These are phyloP conservation scores for Scenedesmus sp. DNA, from an alignment of 163 green algal genomes.

Conservation along the genomic window DNA sequence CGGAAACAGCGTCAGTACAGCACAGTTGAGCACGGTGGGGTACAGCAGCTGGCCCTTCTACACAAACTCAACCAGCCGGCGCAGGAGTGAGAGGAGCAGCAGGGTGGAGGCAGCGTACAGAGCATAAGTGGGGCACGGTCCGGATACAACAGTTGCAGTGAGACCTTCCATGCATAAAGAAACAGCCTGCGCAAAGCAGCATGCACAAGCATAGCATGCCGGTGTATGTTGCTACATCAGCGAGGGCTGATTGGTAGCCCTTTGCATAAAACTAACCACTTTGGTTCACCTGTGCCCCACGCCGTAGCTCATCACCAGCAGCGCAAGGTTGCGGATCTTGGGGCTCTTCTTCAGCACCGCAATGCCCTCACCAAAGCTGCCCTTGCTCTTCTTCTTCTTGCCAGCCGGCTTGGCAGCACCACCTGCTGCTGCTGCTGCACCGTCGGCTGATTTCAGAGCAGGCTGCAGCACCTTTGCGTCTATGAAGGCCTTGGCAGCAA, in stretches of 20 bases:
- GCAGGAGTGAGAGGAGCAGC: no score
- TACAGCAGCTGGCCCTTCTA: no score
- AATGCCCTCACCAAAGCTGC: constrained; percentile 72
- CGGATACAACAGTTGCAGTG: no score
- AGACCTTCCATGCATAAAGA: no score
- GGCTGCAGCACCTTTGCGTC: constrained; percentile 45
- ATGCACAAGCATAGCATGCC: no score
- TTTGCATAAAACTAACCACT: neutral
- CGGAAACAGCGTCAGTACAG: neutral
- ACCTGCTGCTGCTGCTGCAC: constrained; percentile 25
- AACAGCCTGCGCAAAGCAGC: no score
- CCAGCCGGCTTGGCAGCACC: neutral
- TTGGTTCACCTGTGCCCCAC: constrained; percentile 73
- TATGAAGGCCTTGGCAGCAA: constrained; percentile 58
- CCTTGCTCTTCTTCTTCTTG: constrained; percentile 77
- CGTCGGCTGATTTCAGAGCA: neutral
- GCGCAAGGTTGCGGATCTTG: constrained; percentile 87
- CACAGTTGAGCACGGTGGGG: no score
- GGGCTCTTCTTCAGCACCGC: constrained; percentile 66
- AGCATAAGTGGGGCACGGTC: no score
- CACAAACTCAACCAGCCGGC: no score
- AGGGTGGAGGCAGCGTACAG: no score
- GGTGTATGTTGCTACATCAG: no score
- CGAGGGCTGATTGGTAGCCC: no score
- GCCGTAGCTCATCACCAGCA: constrained; percentile 88